phyloP scores from a whole-genome alignment of 176 grass and related monocot species.

The Bromus sterilis region DNA sequence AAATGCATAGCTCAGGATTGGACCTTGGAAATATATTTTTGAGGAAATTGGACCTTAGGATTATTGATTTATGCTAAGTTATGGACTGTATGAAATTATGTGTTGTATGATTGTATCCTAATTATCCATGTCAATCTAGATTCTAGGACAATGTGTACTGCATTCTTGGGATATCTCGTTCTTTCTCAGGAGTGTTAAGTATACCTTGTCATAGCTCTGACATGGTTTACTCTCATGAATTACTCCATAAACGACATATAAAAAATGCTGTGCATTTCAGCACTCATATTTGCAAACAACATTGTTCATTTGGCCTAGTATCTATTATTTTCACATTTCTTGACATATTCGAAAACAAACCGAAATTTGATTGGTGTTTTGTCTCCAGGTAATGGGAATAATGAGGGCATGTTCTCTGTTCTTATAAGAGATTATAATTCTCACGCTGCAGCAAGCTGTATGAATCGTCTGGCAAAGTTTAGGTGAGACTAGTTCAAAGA shows the following conservation, averaged over 20 bases:
- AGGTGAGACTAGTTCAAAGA: constrained; percentile 39
- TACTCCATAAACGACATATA: background rate
- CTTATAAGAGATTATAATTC: constrained; percentile 98
- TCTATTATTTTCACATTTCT: constrained; percentile 6
- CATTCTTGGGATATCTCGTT: background rate
- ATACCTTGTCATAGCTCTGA: background rate
- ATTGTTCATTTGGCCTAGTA: background rate
- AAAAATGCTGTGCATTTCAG: background rate
- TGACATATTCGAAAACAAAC: constrained; percentile 21
- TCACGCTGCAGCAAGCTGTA: constrained; percentile 95
- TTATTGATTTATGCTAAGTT: background rate
- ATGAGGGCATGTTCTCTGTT: constrained; percentile 79
- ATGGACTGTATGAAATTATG: background rate
- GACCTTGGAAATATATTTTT: background rate
- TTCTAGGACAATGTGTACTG: background rate
- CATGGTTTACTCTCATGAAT: constrained; percentile 3
- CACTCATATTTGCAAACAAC: background rate
- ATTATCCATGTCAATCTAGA: background rate
- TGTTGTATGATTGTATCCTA: background rate
- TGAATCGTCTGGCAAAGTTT: constrained; percentile 97
- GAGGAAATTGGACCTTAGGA: background rate
- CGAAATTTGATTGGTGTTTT: constrained; percentile 7
- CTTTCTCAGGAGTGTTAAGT: background rate
- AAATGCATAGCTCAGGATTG: background rate
- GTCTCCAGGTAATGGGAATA: constrained; percentile 87